Evolutionary conservation across 345 rosid species (phyloP), one percentile per base, ranked within the genome.

Genomic region (Excoecaria agallocha): DNA sequence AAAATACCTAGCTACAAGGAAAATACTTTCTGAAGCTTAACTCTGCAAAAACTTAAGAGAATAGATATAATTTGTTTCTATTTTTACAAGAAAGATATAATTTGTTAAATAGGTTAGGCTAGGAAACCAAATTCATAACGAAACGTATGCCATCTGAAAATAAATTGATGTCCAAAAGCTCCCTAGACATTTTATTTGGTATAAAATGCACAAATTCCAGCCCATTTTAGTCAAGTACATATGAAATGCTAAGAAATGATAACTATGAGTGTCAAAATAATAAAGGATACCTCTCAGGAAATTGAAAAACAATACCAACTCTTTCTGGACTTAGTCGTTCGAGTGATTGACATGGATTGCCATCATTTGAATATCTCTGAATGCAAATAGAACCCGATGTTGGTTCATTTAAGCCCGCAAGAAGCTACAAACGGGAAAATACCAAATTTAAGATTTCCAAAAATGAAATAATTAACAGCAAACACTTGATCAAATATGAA

Each of bases 221-320:
- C 20, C 16, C 22, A 63, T 20, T 51, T 43, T 43, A 43, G 6
- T 2, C 45, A 15, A 15, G 5, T 13, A 16, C 17, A 39, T 16
- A 39, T 39, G 8, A 41, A 11, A 57, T 58, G 12, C 62, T 8
- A 58, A 8, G 30, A 3, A 43, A 56, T 22, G 8, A 13, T 11
- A n/a, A 64, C 3, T 6, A 22, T 22, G 45, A 41, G 12, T 62
- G 19, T 50, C 46, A 45, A 35, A 58, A 15, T 39, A 55, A 38
- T 12, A 52, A 71, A 4, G 41, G 22, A 24, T 84, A 94, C 97
- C 97, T 91, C 89, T 94, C 98, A 0, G 98, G 98, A 80, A 94
- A 92, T 77, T 94, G 98, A 78, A 92, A 94, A 75, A 94, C 92
- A 60, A 94, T 94, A 57, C 97, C 97, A 61, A 94, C 97, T 69